These are phyloP conservation scores for Berkeleyomyces basicola DNA, from an alignment of 2,329 filamentous ascomycete genomes.

Conservation along the genomic window DNA sequence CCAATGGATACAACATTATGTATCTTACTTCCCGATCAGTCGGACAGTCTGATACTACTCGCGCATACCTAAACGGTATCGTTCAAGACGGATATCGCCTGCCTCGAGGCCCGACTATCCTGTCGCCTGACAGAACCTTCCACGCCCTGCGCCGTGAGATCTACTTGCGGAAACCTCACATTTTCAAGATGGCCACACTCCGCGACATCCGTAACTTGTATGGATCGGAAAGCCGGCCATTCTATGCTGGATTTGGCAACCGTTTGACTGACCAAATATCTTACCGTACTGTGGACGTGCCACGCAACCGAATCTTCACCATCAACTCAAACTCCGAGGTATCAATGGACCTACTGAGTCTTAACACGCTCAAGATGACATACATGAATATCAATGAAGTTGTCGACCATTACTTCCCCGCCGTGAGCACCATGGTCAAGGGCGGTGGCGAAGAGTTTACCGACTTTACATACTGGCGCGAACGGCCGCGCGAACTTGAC, in stretches of 20 bases:
- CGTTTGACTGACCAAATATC: slow-evolving; percentile 89
- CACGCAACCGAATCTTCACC: slow-evolving; percentile 85
- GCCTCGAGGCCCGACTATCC: slow-evolving; percentile 81
- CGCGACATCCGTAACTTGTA: slow-evolving; percentile 88
- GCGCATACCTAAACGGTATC: slow-evolving; percentile 79
- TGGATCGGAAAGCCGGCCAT: slow-evolving; percentile 58
- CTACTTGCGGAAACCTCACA: slow-evolving; percentile 88
- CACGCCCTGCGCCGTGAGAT: slow-evolving; percentile 82
- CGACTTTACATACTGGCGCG: slow-evolving; percentile 93
- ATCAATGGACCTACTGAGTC: slow-evolving; percentile 69
- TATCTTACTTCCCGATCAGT: slow-evolving; percentile 91
- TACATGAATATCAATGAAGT: slow-evolving; percentile 96
- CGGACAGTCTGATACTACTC: slow-evolving; percentile 79
- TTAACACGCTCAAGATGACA: slow-evolving; percentile 91
- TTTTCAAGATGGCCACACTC: slow-evolving; percentile 98
- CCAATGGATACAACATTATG: slow-evolving; percentile 97
- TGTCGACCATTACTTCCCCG: slow-evolving; percentile 95
- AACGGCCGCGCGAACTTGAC: slow-evolving; percentile 64
- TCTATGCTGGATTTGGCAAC: slow-evolving; percentile 96
- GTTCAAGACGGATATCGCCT: slow-evolving; percentile 73
- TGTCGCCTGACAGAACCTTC: slow-evolving; percentile 88
- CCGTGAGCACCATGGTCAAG: slow-evolving; percentile 70
- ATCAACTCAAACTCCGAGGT: slow-evolving; percentile 98
- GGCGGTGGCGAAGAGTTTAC: slow-evolving; percentile 89
- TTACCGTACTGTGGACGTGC: slow-evolving; percentile 91